A percentile compares a stretch with the other conserved stretches of the same genome.
Conservation (phyloP, 345 rosid species). For the Barbarea vulgaris region DNA sequence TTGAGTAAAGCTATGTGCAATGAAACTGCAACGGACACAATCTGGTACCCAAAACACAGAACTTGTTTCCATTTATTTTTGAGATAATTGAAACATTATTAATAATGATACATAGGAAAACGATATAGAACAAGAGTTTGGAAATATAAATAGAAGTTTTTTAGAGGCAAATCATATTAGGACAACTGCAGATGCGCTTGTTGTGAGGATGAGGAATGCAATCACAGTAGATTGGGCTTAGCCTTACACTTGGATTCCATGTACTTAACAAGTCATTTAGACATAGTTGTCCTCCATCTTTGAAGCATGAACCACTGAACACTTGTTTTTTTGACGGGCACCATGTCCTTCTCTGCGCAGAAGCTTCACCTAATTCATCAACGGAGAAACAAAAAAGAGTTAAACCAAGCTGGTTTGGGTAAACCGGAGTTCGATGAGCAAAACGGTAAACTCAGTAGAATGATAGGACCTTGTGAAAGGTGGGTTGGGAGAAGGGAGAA, state of each 20-base stretch:
- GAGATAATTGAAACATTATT: constrained; percentile 10
- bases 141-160: not conserved
- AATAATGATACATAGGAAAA: constrained; percentile 2
- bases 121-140: constrained; percentile 8
- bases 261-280: constrained; percentile 28
- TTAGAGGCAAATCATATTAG: constrained; percentile 23
- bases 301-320: constrained; percentile 23
- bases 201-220: constrained; percentile 8
- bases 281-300: constrained; percentile 30
- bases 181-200: constrained; percentile 28
- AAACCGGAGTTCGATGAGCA: not conserved
- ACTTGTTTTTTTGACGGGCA: constrained; percentile 28
- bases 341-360: constrained; percentile 10
- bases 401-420: not conserved
- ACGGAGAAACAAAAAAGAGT: not conserved
- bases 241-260: constrained; percentile 22
- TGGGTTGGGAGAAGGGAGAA: constrained; percentile 26
- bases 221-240: constrained; percentile 28
- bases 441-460: not conserved
- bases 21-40: constrained; percentile 7
- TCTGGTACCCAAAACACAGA: constrained; percentile 14
- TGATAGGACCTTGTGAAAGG: constrained; percentile 30
- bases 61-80: constrained; percentile 1
- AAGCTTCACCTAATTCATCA: constrained; percentile 32
- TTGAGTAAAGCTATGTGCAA: constrained; percentile 36